Evolutionary conservation across 2,329 filamentous ascomycete genomes (phyloP).

Genomic region (Paecilomyces dactylethromorphus): DNA sequence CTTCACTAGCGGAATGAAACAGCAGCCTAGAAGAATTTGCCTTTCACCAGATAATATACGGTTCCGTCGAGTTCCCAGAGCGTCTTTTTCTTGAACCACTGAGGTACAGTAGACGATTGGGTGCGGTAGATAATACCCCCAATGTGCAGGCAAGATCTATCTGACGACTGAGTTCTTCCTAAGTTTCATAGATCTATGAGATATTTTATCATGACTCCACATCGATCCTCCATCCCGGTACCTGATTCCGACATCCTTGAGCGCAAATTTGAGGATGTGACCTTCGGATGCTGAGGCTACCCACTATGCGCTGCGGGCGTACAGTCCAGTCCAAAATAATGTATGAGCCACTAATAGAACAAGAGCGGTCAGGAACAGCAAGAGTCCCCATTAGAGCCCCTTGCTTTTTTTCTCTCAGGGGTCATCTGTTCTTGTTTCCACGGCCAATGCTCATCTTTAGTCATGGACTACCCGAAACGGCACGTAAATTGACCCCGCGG

Average conservation of each 20-base stretch:
- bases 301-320: neutral
- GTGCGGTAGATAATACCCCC: too few relatives aligned
- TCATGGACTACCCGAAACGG: neutral
- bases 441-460: neutral
- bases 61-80: neutral
- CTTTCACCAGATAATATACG: neutral
- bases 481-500: neutral
- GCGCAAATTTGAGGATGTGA: neutral
- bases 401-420: neutral
- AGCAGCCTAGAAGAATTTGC: neutral
- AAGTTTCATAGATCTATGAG: too few relatives aligned
- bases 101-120: neutral
- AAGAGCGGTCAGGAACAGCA: neutral
- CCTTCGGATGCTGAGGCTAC: neutral
- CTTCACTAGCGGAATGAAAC: neutral
- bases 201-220: too few relatives aligned
- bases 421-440: neutral
- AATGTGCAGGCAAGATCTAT: too few relatives aligned
- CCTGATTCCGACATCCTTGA: neutral
- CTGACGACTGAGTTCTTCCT: too few relatives aligned
- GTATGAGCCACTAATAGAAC: neutral
- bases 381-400: neutral
- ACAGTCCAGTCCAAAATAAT: neutral
- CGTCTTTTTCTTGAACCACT: neutral
- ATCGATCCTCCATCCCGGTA: neutral